Evolutionary conservation across 805 yeast species (phyloP).

Genomic region (Schwanniomyces yamadae): DNA sequence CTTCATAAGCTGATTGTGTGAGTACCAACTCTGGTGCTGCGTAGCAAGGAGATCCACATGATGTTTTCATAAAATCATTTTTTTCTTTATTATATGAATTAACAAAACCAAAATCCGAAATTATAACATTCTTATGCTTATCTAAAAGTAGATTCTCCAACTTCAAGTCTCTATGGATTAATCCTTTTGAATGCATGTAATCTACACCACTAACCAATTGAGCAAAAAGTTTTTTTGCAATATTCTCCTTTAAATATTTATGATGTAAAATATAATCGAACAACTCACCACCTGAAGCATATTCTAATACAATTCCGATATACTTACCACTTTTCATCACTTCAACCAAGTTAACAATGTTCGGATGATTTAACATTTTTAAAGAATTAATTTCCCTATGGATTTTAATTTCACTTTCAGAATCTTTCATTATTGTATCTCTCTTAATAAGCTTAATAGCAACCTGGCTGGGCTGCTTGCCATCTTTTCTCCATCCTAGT

Average conservation of each 20-base stretch:
- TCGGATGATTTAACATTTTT: slow-evolving; percentile 85
- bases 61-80: slow-evolving; percentile 83
- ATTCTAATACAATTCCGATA: slow-evolving; percentile 93
- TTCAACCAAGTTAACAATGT: slow-evolving; percentile 87
- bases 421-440: slow-evolving; percentile 82
- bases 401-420: slow-evolving; percentile 84
- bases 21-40: slow-evolving; percentile 98
- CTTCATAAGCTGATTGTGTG: slow-evolving; percentile 82
- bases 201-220: slow-evolving; percentile 93
- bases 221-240: slow-evolving; percentile 85
- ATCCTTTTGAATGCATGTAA: slow-evolving; percentile 79
- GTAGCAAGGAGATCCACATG: slow-evolving; percentile 97
- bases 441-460: slow-evolving; percentile 91
- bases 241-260: slow-evolving; percentile 79
- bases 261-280: slow-evolving; percentile 89
- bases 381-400: slow-evolving; percentile 92
- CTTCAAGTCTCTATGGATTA: slow-evolving; percentile 76
- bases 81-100: slow-evolving; percentile 66
- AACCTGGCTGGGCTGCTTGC: slow-evolving; percentile 74
- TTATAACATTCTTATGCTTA: slow-evolving; percentile 80
- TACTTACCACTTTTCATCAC: slow-evolving; percentile 92
- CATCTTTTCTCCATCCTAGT: slow-evolving; percentile 91
- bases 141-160: slow-evolving; percentile 75
- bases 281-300: slow-evolving; percentile 96
- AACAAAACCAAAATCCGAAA: slow-evolving; percentile 94